These are phyloP conservation scores for Cyclotella baltica DNA, from an alignment of 108 stramenopile species.

Conservation along the genomic window DNA sequence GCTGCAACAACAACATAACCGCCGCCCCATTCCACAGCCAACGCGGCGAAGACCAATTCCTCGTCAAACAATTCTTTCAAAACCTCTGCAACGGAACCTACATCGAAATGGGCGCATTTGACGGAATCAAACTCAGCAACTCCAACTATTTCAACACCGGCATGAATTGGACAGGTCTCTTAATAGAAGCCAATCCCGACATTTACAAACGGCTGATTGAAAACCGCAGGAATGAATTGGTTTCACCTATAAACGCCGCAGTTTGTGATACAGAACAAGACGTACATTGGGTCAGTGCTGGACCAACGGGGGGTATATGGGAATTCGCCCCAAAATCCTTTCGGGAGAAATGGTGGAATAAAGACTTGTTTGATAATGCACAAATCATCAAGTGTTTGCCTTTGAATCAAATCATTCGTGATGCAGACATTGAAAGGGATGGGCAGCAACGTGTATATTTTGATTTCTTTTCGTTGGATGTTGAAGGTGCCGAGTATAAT, in stretches of 20 bases:
- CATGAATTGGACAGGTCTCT: too few relatives aligned
- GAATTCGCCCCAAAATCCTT: not conserved
- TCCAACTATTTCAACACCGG: too few relatives aligned
- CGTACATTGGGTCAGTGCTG: not conserved
- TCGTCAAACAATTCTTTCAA: too few relatives aligned
- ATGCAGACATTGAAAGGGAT: not conserved
- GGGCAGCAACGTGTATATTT: constrained; percentile 17
- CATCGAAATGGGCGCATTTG: too few relatives aligned
- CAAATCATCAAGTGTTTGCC: not conserved
- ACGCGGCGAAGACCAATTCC: too few relatives aligned
- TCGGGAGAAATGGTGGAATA: not conserved
- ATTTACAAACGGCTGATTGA: too few relatives aligned
- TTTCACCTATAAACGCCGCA: not conserved
- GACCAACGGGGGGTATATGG: not conserved
- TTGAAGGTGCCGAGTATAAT: constrained; percentile 26
- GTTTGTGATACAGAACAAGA: not conserved
- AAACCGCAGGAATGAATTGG: not conserved
- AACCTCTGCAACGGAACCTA: too few relatives aligned
- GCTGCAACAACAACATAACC: too few relatives aligned
- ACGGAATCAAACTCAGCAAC: too few relatives aligned
- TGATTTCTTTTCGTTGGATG: constrained; percentile 25
- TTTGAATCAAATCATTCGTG: not conserved
- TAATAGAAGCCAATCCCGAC: too few relatives aligned
- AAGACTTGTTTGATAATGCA: not conserved
- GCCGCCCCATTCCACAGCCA: too few relatives aligned